phyloP scores from a whole-genome alignment of 2,329 filamentous ascomycete species.

The Aspergillus neotritici region DNA sequence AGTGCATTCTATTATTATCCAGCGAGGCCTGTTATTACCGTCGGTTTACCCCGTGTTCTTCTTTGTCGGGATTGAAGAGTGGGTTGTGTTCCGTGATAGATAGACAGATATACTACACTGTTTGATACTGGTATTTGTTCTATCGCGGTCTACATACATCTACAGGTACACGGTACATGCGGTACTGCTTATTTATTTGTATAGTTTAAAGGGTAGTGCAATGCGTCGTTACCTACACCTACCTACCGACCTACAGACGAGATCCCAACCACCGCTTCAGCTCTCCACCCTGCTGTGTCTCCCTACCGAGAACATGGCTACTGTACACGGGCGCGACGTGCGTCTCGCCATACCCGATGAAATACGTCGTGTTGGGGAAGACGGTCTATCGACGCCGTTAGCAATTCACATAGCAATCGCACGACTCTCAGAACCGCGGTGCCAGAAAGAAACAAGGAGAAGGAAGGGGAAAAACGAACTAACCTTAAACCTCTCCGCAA shows the following conservation, averaged over 20 bases:
- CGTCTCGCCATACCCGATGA: conserved; percentile 25
- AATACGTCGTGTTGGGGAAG: conserved; percentile 23
- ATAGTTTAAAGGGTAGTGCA: background rate
- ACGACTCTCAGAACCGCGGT: background rate
- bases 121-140: too few species aligned
- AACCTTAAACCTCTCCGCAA: conserved; percentile 31
- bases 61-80: background rate
- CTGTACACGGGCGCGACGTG: conserved; percentile 27
- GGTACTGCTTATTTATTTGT: too few species aligned
- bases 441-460: background rate
- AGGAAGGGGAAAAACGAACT: background rate
- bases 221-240: background rate
- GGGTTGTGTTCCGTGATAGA: background rate
- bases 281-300: conserved; percentile 22
- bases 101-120: conserved; percentile 3
- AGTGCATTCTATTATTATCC: conserved; percentile 9
- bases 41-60: background rate
- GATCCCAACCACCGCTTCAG: conserved; percentile 27
- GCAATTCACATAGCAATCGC: background rate
- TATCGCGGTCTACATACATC: too few species aligned
- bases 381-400: conserved; percentile 18
- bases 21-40: conserved; percentile 5
- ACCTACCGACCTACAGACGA: conserved; percentile 15
- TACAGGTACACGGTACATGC: too few species aligned
- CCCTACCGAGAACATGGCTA: conserved; percentile 14